Base-by-base conservation (phyloP, 192 early-diverging fungal genomes). In the Backusella liffmaniae region DNA sequence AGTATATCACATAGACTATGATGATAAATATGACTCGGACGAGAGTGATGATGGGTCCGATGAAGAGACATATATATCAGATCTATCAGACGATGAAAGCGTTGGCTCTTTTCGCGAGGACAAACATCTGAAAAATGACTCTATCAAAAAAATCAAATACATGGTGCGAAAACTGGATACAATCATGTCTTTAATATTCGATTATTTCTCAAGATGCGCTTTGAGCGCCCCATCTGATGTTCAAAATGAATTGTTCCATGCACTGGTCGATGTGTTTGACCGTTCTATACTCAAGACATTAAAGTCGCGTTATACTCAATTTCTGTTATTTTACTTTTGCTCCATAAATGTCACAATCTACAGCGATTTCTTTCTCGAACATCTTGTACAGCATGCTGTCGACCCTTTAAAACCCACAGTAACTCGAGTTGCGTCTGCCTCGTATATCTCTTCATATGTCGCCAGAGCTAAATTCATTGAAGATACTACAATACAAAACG, bases 301-400 rank as follows among this genome's bases (percentile, higher is more conserved):
- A 79, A 92, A 92, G 74, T 93, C 94, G 51, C 90, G 95, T 37
- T 95, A 96, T 82, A 93, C 93, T 8, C 97, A 99, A 81, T 99
- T 98, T 72, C 74, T 97, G 29, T 79, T 96, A 30, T 99, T 98
- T 76, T 96, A 95, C 83, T 85, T 89, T 35, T 89, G 91, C 49
- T 89, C 92, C 16, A 78, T 90, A 35, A 88, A 90, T 69, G 34
- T 86, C n/a, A 44, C 66, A 70, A 65, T 82, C 68, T 97, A 91
- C 70, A 88, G 91, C 0, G 93, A 96, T 66, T 76, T 89, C 29
- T 97, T 96, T 73, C 77, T 95, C 69, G 92, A 92, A n/a, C 86
- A 91, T 34, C 87, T 96, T 71, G 87, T 90, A 32, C 81, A 86
- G 26, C 85, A 90, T 26, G 83, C 86, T 56, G 77, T 91, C 15